Base-by-base conservation (phyloP, 2,329 filamentous ascomycete genomes). In the Colletotrichum godetiae region DNA sequence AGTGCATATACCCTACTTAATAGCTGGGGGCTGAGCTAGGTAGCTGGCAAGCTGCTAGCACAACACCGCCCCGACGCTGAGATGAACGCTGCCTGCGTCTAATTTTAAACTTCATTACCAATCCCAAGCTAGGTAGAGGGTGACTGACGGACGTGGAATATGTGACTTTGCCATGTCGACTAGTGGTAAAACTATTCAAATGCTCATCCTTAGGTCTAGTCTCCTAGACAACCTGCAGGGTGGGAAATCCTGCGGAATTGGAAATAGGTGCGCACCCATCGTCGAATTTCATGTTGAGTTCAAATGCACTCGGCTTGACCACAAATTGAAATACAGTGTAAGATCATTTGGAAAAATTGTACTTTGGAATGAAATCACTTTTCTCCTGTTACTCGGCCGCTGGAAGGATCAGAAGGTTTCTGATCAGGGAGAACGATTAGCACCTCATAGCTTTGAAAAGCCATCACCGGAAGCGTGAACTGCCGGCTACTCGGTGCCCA, bases 61-160 rank as follows among this genome's bases (percentile, higher is more conserved):
- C 10, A 11, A 56, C 62, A 29, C 24, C 52, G 62, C 62, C 62
- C 33, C 49, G 37, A 15, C 46, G 24, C 15, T 22, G 52, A 35
- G 62, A 46, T 42, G 62, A 56, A 65, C 29, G n/a, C 29, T 31
- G 46, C 19, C 31, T 27, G 49, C 15, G 15, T 56, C 62, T 65
- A 65, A 56, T 29, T 56, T 65, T 29, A 49, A 49, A 65, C 46
- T 8, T 27, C n/a, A 63, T 53, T 53, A 53, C 61, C 29, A 29
- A 63, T 37, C 7, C 0, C 2, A 22, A 10, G 31, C 52, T 46
- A 22, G n/a, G 15, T 6, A 42, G 19, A 1, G 15, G 11, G n/a
- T 8, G 1, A 24, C 11, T 53, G 31, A 3, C 3, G 2, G 6
- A 31, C 12, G 15, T 63, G 46, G 15, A 15, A 35, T 7, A 35